These are phyloP conservation scores for Hypoxylon sp. DNA, from an alignment of 2,329 filamentous ascomycete species.

Conservation along the genomic window DNA sequence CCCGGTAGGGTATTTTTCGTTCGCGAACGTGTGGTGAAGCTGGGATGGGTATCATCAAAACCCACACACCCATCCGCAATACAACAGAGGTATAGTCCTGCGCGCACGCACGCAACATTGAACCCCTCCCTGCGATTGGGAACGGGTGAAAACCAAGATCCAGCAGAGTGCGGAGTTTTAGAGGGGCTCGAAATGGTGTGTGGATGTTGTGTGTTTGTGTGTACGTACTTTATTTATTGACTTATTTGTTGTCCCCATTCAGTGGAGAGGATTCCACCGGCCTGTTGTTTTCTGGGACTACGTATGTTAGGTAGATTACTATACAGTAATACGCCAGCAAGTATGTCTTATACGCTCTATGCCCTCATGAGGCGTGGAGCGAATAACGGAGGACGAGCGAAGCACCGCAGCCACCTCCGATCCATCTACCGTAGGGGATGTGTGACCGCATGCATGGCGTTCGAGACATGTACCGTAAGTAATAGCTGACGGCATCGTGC, in stretches of 20 bases:
- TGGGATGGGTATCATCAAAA: slow-evolving; percentile 24
- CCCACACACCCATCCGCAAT: slow-evolving; percentile 16
- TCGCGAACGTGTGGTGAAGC: slow-evolving; percentile 11
- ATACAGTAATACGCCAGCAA: slow-evolving; percentile 1
- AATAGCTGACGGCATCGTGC: slow-evolving; percentile 41
- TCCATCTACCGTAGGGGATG: slow-evolving; percentile 30
- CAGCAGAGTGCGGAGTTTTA: slow-evolving; percentile 33
- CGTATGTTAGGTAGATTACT: no score
- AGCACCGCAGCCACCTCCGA: neutral
- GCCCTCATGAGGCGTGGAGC: slow-evolving; percentile 17
- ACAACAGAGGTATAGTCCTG: neutral
- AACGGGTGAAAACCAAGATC: slow-evolving; percentile 40
- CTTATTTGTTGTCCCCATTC: slow-evolving; percentile 21
- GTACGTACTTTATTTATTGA: slow-evolving; percentile 6
- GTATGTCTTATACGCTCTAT: slow-evolving; percentile 18
- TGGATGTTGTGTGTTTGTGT: neutral
- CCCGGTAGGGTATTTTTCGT: slow-evolving; percentile 13
- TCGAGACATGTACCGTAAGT: slow-evolving; percentile 23
- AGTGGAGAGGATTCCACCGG: slow-evolving; percentile 7
- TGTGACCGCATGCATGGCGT: slow-evolving; percentile 21
- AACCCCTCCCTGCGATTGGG: slow-evolving; percentile 35
- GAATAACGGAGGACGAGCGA: slow-evolving; percentile 4
- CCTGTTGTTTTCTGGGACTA: slow-evolving; percentile 10
- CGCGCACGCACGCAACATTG: slow-evolving; percentile 3
- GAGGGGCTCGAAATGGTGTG: slow-evolving; percentile 25